These are phyloP conservation scores for Aurifilum marmelostoma DNA, from an alignment of 2,329 filamentous ascomycete genomes.

Conservation along the genomic window DNA sequence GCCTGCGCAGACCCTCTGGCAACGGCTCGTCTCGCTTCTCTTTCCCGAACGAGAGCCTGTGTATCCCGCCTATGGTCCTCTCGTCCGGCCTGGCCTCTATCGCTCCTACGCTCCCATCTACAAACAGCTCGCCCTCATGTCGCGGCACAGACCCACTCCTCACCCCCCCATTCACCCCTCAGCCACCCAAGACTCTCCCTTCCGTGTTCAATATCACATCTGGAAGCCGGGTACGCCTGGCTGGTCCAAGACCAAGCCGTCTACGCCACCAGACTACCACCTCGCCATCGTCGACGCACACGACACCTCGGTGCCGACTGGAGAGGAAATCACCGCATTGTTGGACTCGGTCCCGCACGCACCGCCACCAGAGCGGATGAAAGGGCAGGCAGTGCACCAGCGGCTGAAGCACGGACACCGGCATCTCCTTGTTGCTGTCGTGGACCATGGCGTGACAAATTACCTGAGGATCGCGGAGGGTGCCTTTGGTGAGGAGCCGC, in stretches of 20 bases:
- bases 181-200: slow-evolving; percentile 53
- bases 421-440: slow-evolving; percentile 83
- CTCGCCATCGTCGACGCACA: slow-evolving; percentile 81
- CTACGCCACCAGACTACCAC: slow-evolving; percentile 74
- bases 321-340: slow-evolving; percentile 71
- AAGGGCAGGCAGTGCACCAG: slow-evolving; percentile 65
- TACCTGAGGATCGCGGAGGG: slow-evolving; percentile 82
- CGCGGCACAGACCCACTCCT: slow-evolving; percentile 63
- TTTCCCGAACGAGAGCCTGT: slow-evolving; percentile 34
- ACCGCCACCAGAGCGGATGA: slow-evolving; percentile 51
- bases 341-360: slow-evolving; percentile 75
- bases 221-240: slow-evolving; percentile 76
- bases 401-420: slow-evolving; percentile 82
- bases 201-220: slow-evolving; percentile 76
- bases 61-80: slow-evolving; percentile 53
- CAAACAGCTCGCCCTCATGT: slow-evolving; percentile 72
- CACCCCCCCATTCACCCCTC: slow-evolving; percentile 34
- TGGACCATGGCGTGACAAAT: slow-evolving; percentile 88
- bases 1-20: slow-evolving; percentile 44
- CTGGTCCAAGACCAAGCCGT: slow-evolving; percentile 74
- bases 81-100: slow-evolving; percentile 66
- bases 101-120: slow-evolving; percentile 74
- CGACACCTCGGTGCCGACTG: slow-evolving; percentile 70
- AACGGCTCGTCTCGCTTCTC: slow-evolving; percentile 58
- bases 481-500: slow-evolving; percentile 74